Evolutionary conservation across 495 filamentous ascomycete species (phyloP), one percentile per base, ranked within the genome.

Genomic region (Elasticomyces elasticus): DNA sequence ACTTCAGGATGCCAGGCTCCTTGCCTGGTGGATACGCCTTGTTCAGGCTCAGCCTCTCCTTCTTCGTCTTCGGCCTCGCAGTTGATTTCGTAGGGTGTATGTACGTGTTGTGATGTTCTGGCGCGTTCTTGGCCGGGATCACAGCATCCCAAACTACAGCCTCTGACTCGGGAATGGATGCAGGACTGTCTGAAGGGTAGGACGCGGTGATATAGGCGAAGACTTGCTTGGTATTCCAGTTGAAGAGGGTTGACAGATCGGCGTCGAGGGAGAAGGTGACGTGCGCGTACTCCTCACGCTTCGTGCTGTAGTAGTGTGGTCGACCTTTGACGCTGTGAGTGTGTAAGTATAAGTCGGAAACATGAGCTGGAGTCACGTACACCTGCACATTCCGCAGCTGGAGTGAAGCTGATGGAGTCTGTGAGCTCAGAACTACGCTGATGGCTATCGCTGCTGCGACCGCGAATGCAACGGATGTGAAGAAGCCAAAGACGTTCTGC

Each of bases 191-290:
- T 22, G 80, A 76, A 47, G 89, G 85, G 77, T 91, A 98, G 23
- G 81, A 80, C 30, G 90, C 89, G 46, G 86, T 86, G 44, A 98
- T 80, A 77, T 92, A 98, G 69, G 94, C 80, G 72, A 97, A 99
- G 62, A 97, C 70, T 70, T 96, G 89, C 71, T 99, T 99, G n/a
- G 92, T 99, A 74, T 99, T 99, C 94, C 94, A 99, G 70, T 85
- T 94, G 81, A 95, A 96, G 63, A 99, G 83, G 25, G 85, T 83
- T 52, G 10, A 23, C 62, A 42, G 71, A 82, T 80, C 79, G 31
- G 81, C 79, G 63, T 95, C 83, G 20, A 97, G 80, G 62, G 91
- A 86, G 76, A 98, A 97, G 61, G 82, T 85, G 67, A 98, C 83
- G 63, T 91, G 79, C 56, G 90, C 91, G 67, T 95, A 94, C 71